These are phyloP conservation scores for Panaeolus cyanescens DNA, from an alignment of 768 basidiomycete genomes.

Conservation along the genomic window DNA sequence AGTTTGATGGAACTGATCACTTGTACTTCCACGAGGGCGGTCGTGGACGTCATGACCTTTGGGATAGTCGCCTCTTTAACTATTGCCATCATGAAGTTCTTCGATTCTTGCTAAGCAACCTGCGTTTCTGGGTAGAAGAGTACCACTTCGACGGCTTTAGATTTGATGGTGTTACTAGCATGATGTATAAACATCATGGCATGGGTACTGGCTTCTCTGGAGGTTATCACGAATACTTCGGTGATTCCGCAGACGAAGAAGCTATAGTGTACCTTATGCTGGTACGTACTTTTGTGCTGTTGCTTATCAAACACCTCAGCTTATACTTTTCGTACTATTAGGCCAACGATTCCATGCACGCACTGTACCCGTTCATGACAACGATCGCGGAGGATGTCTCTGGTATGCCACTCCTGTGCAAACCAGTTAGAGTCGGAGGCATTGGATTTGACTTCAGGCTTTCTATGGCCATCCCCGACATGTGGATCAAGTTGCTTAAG, in stretches of 20 bases:
- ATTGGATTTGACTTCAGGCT: constrained; percentile 98
- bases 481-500: constrained; percentile 99
- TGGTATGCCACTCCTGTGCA: constrained; percentile 95
- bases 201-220: constrained; percentile 98
- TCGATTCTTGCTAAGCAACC: constrained; percentile 91
- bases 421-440: constrained; percentile 78
- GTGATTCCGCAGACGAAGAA: constrained; percentile 79
- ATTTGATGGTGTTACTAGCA: constrained; percentile 98
- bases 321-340: constrained; percentile 29
- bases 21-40: constrained; percentile 94
- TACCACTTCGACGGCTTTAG: constrained; percentile 97
- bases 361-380: constrained; percentile 75
- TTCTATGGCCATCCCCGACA: constrained; percentile 98
- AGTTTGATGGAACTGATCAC: constrained; percentile 97
- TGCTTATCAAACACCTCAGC: not conserved
- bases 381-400: constrained; percentile 99
- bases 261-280: constrained; percentile 97
- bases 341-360: constrained; percentile 92
- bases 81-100: constrained; percentile 94
- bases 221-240: constrained; percentile 98
- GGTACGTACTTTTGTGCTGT: constrained; percentile 46
- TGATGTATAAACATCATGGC: constrained; percentile 99
- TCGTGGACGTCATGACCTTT: constrained; percentile 91
- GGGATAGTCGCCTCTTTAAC: constrained; percentile 98
- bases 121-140: constrained; percentile 94